Evolutionary conservation across 371 early-diverging fungal genomes (phyloP), one percentile per base, ranked within the genome.

Genomic region (Mortierella sp.): DNA sequence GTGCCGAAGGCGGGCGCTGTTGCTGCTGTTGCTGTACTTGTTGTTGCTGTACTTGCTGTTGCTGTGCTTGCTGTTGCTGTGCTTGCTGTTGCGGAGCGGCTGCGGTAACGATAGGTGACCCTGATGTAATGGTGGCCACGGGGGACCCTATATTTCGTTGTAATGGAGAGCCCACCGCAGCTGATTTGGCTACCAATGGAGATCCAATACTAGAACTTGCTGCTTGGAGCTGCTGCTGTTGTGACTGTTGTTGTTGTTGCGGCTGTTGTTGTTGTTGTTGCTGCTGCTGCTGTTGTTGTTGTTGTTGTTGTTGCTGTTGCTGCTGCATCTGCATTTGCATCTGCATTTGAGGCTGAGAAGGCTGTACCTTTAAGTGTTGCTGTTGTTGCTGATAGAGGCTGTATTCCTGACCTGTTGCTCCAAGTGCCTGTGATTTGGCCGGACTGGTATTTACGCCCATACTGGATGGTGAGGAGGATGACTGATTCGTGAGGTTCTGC

Each of bases 71-170:
- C 18, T 54, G 69, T 28, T 63, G 74, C 49, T 68, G 68, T 20
- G 61, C 35, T 47, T 64, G 70, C 39, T 68, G 68, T n/a, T 73
- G 78, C 10, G 54, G 8, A 24, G 52, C 67, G 11, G 79, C 75
- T 0, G 80, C 49, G 11, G 71, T 54, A 9, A 75, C 72, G 10
- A 71, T 59, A 4, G 80, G 80, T 8, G 80, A 79, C 40, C 68
- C 80, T 2, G 65, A 40, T 0, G 71, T 37, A 16, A 69, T 59
- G 30, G 60, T 75, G 37, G 65, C 57, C 6, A 52, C 75, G 3
- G 80, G 75, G 2, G 80, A 74, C 5, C 68, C 69, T 8, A 63
- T 64, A 43, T 79, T 79, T 8, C 75, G 71, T 30, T 75, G 80
- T 18, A 79, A 37, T 14, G 80, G 80, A 10, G 80, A 79, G n/a